Conservation (phyloP, 2,329 filamentous ascomycete genomes). For the Pseudogymnoascus sp. region DNA sequence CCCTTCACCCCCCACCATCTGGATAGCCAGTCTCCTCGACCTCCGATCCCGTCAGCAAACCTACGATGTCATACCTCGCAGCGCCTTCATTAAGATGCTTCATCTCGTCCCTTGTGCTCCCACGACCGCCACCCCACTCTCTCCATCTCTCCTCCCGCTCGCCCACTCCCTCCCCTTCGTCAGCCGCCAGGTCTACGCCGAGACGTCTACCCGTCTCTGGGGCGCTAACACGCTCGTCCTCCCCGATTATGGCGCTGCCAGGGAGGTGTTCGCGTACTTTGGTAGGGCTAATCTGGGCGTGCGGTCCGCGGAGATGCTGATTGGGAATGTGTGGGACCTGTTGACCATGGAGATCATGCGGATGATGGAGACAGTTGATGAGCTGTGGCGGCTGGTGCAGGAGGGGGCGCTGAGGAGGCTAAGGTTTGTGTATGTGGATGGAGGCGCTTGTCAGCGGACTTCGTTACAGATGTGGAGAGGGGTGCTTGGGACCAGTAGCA, state of each 20-base stretch:
- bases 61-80: not conserved
- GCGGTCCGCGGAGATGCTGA: not conserved
- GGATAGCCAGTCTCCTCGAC: no score
- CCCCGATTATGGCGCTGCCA: not conserved
- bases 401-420: not conserved
- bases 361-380: not conserved
- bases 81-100: not conserved
- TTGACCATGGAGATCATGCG: not conserved
- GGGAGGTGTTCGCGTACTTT: not conserved
- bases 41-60: no score
- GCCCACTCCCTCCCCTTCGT: not conserved
- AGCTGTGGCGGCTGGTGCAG: not conserved
- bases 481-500: not conserved
- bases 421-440: not conserved
- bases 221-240: not conserved
- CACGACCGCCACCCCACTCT: not conserved
- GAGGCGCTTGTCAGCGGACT: not conserved
- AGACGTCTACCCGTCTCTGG: not conserved
- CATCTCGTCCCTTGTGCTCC: not conserved
- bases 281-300: not conserved
- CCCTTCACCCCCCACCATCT: not conserved
- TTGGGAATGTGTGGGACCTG: not conserved
- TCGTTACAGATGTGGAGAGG: not conserved
- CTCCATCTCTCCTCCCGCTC: not conserved
- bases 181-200: not conserved